phyloP scores from a whole-genome alignment of 768 basidiomycete genomes.

The Megacollybia marginata region DNA sequence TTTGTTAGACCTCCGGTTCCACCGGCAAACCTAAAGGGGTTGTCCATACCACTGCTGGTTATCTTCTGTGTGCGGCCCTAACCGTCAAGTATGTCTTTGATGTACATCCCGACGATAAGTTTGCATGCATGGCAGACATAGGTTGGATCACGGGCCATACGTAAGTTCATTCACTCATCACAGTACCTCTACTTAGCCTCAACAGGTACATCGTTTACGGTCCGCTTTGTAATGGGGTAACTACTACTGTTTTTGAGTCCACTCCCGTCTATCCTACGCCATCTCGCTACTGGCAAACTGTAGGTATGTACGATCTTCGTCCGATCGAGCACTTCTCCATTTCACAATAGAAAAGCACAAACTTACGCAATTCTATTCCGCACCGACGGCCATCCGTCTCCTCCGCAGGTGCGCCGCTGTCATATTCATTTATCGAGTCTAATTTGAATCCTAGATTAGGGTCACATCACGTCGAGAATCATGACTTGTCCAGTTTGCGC shows the following conservation, averaged over 20 bases:
- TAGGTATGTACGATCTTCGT: conserved; percentile 19
- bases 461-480: conserved; percentile 72
- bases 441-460: conserved; percentile 41
- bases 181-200: background rate
- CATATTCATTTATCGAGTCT: conserved; percentile 8
- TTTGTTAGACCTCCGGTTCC: conserved; percentile 76
- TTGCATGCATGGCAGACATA: conserved; percentile 97
- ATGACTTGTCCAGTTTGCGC: conserved; percentile 78
- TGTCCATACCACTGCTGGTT: conserved; percentile 83
- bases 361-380: conserved; percentile 93
- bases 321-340: too few species aligned
- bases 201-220: conserved; percentile 88
- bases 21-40: conserved; percentile 98
- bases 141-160: conserved; percentile 99
- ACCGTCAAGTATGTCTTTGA: conserved; percentile 98
- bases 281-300: conserved; percentile 94
- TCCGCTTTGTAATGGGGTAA: conserved; percentile 77
- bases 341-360: conserved; percentile 60
- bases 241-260: conserved; percentile 90
- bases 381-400: conserved; percentile 91
- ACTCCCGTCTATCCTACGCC: conserved; percentile 97
- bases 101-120: conserved; percentile 91
- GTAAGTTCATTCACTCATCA: conserved; percentile 22
- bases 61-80: conserved; percentile 85
- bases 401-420: conserved; percentile 34